Conservation (phyloP, 495 filamentous ascomycete genomes). For the Amphirosellinia nigrospora region DNA sequence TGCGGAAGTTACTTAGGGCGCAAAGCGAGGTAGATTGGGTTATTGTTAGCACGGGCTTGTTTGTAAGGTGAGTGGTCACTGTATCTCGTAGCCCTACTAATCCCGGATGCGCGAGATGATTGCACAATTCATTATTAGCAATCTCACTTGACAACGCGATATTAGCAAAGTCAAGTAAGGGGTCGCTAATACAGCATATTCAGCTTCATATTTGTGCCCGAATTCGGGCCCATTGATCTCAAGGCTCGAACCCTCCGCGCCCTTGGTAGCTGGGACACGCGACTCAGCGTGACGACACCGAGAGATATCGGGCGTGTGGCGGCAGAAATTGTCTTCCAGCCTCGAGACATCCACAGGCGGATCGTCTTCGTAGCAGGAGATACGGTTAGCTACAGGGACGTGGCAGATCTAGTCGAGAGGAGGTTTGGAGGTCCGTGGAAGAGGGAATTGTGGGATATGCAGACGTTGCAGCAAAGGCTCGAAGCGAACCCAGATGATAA, state of each 20-base stretch:
- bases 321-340: constrained; percentile 55
- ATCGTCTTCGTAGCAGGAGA: constrained; percentile 65
- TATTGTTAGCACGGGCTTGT: constrained; percentile 67
- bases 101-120: neutral
- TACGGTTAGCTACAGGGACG: constrained; percentile 58
- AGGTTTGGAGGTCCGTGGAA: constrained; percentile 48
- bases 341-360: constrained; percentile 34
- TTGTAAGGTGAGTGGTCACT: constrained; percentile 45
- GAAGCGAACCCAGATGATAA: constrained; percentile 52
- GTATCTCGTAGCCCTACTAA: neutral
- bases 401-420: constrained; percentile 57
- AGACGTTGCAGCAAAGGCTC: constrained; percentile 48
- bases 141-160: neutral
- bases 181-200: neutral
- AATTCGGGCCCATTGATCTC: constrained; percentile 62
- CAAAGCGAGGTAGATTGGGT: constrained; percentile 59
- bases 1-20: constrained; percentile 56
- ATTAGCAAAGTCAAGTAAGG: neutral
- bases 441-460: constrained; percentile 53
- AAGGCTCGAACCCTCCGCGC: constrained; percentile 49
- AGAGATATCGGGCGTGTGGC: constrained; percentile 64
- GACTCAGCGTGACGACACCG: constrained; percentile 62
- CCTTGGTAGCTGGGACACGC: constrained; percentile 61
- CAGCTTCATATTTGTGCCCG: constrained; percentile 64
- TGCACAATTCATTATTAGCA: neutral